phyloP scores from a whole-genome alignment of 176 grass and related monocot genomes.

The Raddia distichophylla region DNA sequence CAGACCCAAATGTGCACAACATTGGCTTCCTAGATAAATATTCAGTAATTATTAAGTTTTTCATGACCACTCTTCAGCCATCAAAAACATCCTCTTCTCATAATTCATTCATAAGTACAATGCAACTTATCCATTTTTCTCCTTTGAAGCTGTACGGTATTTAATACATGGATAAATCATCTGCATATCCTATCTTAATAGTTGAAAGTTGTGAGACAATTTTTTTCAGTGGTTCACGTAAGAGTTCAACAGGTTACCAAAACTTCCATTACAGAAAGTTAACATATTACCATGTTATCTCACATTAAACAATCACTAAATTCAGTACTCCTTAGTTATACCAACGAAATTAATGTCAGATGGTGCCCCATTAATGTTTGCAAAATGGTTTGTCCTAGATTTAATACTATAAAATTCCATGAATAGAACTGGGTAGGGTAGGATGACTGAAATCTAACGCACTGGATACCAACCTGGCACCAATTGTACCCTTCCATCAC shows the following conservation, averaged over 20 bases:
- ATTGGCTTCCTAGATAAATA: constrained; percentile 4
- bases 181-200: not conserved
- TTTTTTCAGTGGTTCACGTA: not conserved
- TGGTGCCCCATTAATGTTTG: not conserved
- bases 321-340: not conserved
- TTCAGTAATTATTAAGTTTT: not conserved
- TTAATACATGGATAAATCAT: constrained; percentile 2
- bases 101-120: not conserved
- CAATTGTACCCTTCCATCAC: constrained; percentile 82
- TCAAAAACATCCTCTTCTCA: not conserved
- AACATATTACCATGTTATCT: not conserved
- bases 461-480: constrained; percentile 56
- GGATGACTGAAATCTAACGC: not conserved
- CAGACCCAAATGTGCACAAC: not conserved
- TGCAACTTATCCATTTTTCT: not conserved
- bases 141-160: not conserved
- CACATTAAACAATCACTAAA: not conserved
- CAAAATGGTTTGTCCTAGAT: constrained; percentile 11
- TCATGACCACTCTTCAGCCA: not conserved
- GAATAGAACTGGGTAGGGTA: not conserved
- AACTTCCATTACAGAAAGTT: not conserved
- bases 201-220: not conserved
- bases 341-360: not conserved
- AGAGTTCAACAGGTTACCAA: not conserved
- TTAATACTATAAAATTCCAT: not conserved